Conservation (phyloP, 2,329 filamentous ascomycete genomes). For the Penicillium sp. region DNA sequence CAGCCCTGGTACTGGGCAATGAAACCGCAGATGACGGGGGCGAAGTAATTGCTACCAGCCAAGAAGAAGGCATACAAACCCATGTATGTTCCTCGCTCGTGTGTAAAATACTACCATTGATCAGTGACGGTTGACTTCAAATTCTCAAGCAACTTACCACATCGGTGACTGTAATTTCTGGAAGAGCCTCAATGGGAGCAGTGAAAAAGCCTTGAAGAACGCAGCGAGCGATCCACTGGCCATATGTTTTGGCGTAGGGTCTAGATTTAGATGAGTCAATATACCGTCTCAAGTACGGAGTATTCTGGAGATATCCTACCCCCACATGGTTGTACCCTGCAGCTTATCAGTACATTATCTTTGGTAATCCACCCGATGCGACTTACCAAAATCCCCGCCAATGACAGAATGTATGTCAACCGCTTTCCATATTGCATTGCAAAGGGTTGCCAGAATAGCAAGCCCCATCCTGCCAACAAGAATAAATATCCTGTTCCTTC, state of each 20-base stretch:
- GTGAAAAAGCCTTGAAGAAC: constrained; percentile 41
- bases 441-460: constrained; percentile 50
- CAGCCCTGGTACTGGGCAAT: constrained; percentile 49
- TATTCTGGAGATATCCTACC: constrained; percentile 21
- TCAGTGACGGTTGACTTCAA: background rate
- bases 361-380: background rate
- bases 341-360: background rate
- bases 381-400: constrained; percentile 35
- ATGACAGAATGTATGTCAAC: constrained; percentile 35
- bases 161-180: constrained; percentile 43
- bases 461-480: constrained; percentile 46
- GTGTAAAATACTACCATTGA: constrained; percentile 40
- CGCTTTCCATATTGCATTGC: constrained; percentile 47
- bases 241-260: constrained; percentile 33
- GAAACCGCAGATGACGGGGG: constrained; percentile 50
- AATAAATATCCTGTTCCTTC: constrained; percentile 45
- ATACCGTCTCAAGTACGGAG: background rate
- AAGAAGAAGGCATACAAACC: constrained; percentile 42
- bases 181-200: constrained; percentile 44
- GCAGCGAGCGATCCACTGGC: constrained; percentile 42
- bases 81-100: constrained; percentile 44
- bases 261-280: constrained; percentile 14
- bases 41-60: constrained; percentile 45
- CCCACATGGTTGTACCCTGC: constrained; percentile 33
- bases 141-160: constrained; percentile 30